A percentile compares a stretch with the other conserved stretches of the same genome.
These are phyloP conservation scores for Aspergillus sojae DNA, from an alignment of 2,329 filamentous ascomycete genomes.

Conservation along the genomic window DNA sequence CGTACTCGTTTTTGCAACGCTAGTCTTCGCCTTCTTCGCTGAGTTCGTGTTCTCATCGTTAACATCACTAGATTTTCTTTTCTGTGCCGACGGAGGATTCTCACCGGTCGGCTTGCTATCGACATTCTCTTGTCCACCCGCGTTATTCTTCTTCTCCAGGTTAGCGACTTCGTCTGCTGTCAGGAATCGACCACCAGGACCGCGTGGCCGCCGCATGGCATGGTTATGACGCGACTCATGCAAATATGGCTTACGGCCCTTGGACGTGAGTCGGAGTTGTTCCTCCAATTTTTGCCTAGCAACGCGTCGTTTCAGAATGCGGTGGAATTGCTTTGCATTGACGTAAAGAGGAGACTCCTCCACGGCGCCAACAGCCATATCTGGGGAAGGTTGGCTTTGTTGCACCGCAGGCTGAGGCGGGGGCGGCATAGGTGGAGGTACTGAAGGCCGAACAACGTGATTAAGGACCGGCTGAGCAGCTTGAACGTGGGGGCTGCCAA, in stretches of 20 bases:
- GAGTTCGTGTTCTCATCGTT: slow-evolving; percentile 46
- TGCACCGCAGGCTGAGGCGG: slow-evolving; percentile 62
- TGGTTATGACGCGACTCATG: slow-evolving; percentile 98
- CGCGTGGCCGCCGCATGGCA: slow-evolving; percentile 91
- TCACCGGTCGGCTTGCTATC: slow-evolving; percentile 37
- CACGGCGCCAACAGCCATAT: slow-evolving; percentile 70
- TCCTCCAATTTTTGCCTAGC: slow-evolving; percentile 93
- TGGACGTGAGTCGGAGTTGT: slow-evolving; percentile 85
- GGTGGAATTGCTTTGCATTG: slow-evolving; percentile 98
- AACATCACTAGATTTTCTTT: slow-evolving; percentile 54
- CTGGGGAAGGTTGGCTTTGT: slow-evolving; percentile 74
- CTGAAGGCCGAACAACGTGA: slow-evolving; percentile 60
- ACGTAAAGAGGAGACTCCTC: slow-evolving; percentile 97
- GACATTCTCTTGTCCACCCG: slow-evolving; percentile 36
- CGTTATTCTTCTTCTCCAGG: slow-evolving; percentile 69
- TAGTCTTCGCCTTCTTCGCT: slow-evolving; percentile 55
- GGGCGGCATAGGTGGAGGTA: slow-evolving; percentile 54
- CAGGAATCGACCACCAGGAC: slow-evolving; percentile 91
- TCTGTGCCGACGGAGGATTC: slow-evolving; percentile 44
- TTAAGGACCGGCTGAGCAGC: slow-evolving; percentile 77
- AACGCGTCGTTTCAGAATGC: slow-evolving; percentile 90
- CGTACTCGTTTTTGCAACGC: slow-evolving; percentile 43
- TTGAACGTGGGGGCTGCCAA: slow-evolving; percentile 73
- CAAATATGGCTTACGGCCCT: slow-evolving; percentile 93
- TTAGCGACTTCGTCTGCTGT: slow-evolving; percentile 94